Conservation (phyloP, 768 basidiomycete genomes). For the Boletus reticulatus region DNA sequence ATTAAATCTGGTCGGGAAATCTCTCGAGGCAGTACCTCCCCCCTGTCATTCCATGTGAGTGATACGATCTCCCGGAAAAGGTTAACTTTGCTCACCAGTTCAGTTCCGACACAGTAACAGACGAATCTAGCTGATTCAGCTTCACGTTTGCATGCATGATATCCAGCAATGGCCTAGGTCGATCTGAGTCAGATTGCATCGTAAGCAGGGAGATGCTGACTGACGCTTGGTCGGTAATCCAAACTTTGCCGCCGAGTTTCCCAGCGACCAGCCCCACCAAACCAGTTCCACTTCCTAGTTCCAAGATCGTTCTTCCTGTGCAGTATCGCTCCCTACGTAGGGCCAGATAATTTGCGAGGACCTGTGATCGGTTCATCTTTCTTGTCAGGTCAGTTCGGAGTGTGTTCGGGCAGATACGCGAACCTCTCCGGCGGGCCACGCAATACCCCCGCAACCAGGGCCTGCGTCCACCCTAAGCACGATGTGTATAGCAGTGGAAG, state of each 20-base stretch:
- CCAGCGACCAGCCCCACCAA: conserved; percentile 87
- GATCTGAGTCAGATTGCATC: conserved; percentile 10
- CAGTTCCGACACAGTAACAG: conserved; percentile 64
- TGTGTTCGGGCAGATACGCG: conserved; percentile 14
- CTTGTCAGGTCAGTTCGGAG: not conserved
- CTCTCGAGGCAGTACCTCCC: conserved; percentile 47
- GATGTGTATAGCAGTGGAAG: conserved; percentile 25
- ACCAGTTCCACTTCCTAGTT: conserved; percentile 91
- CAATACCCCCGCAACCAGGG: conserved; percentile 89
- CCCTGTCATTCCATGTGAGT: conserved; percentile 48
- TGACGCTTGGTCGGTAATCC: conserved; percentile 90
- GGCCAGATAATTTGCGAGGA: conserved; percentile 74
- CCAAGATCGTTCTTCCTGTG: conserved; percentile 58
- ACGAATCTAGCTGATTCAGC: conserved; percentile 57
- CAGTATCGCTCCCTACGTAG: conserved; percentile 51
- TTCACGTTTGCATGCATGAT: conserved; percentile 77
- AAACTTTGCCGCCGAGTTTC: conserved; percentile 62
- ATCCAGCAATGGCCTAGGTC: conserved; percentile 63
- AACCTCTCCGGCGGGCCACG: conserved; percentile 93
- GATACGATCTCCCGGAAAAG: not conserved
- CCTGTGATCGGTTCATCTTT: conserved; percentile 40
- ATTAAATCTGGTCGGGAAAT: conserved; percentile 63
- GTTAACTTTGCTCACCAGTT: conserved; percentile 62
- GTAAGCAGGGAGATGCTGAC: conserved; percentile 32
- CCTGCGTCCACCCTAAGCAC: conserved; percentile 69